Conservation (phyloP, 768 basidiomycete species). For the Suillus discolor region DNA sequence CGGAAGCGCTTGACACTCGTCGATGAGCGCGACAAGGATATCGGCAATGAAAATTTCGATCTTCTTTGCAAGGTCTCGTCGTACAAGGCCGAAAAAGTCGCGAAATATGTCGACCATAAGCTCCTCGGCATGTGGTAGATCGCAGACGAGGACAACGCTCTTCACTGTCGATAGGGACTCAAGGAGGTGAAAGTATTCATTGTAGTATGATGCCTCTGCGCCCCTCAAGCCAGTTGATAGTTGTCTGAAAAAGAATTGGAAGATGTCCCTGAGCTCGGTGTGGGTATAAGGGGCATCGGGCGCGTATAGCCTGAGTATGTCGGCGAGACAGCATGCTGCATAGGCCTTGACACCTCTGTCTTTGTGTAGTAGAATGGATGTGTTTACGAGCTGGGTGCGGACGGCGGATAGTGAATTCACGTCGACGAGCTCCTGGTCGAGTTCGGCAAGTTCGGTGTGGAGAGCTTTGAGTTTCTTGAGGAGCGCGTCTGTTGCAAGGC, state of each 20-base stretch:
- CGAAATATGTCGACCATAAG: conserved; percentile 83
- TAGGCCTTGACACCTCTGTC: conserved; percentile 96
- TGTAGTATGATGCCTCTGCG: conserved; percentile 81
- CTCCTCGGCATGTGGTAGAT: conserved; percentile 85
- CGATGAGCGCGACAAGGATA: conserved; percentile 86
- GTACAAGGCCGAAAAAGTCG: conserved; percentile 78
- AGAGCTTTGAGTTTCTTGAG: conserved; percentile 84
- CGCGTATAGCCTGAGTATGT: conserved; percentile 90
- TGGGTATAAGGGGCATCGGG: conserved; percentile 96
- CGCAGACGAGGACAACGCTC: conserved; percentile 91
- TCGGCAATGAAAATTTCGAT: conserved; percentile 87
- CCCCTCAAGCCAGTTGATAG: conserved; percentile 74
- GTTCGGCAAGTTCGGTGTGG: conserved; percentile 73
- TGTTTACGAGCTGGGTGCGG: conserved; percentile 78
- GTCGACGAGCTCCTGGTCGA: conserved; percentile 91
- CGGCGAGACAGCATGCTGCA: conserved; percentile 91
- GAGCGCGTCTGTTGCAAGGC: conserved; percentile 76
- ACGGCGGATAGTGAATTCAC: conserved; percentile 65
- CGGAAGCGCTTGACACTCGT: conserved; percentile 82
- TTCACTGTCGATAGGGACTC: conserved; percentile 94
- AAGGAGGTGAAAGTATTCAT: conserved; percentile 93
- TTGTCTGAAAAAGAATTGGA: conserved; percentile 94
- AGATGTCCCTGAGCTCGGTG: conserved; percentile 89
- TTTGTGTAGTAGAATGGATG: conserved; percentile 86
- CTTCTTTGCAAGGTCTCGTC: conserved; percentile 76